Base-by-base conservation (phyloP, 1,284 basidiomycete species). In the Tetrapyrgos nigripes region DNA sequence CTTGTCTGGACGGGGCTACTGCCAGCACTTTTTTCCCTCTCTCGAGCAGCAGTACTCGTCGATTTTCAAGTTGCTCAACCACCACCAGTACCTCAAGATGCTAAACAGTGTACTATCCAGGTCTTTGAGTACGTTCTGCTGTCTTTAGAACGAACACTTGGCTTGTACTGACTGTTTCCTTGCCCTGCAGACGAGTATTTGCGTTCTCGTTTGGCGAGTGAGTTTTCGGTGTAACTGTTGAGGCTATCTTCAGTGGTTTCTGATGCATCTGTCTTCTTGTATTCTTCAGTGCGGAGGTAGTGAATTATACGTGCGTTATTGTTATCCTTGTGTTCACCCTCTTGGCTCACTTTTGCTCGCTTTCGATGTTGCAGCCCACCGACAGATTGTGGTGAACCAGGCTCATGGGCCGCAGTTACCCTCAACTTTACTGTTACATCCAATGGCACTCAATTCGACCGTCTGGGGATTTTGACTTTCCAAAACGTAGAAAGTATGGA, bases 391-490 rank as follows among this genome's bases (percentile, higher is more conserved):
- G 91, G 91, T 40, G 37, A 40, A 9, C 37, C 37, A 11, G 37
- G 37, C 4, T 83, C 87, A 8, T 92, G 91, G 91, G 83, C 87
- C n/a, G 89, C 83, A 1, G 79, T 92, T 44, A 88, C 83, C 11
- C 75, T 91, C 46, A 91, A 92, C 68, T 85, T 90, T 65, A 91
- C 90, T 2, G 88, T 88, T 26, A 89, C 88, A 8, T 88, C 56
- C 86, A 90, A 90, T 57, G 90, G 90, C 44, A 91, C 88, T 9
- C 91, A 92, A 68, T 93, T 85, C 59, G 91, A 92, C 66, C 82
- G 91, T 28, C 76, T 92, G 17, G 89, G 83, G 2, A 82, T 86
- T 13, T 89, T 92, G 64, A 89, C 87, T 2, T 88, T 91, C 68
- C 85, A 89, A 29, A 86, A 90, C 64, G 87, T 89, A 4, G 90